phyloP scores from a whole-genome alignment of 148 eudicot species.

The Camellia sinensis region DNA sequence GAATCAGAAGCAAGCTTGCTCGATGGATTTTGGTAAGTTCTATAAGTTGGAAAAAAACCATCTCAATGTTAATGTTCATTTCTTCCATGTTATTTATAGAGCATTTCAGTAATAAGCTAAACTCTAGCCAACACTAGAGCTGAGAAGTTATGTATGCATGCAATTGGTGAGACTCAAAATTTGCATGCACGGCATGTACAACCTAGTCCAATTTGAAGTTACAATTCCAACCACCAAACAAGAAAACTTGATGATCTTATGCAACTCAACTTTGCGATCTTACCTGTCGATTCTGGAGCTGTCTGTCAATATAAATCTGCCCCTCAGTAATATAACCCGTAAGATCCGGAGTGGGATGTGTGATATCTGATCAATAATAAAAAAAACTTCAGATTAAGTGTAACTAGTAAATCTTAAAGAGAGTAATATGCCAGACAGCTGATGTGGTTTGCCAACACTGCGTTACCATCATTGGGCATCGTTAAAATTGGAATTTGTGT shows the following conservation, averaged over 20 bases:
- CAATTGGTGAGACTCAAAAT: not conserved
- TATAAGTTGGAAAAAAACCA: not conserved
- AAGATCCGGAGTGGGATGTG: constrained; percentile 99
- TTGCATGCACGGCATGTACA: not conserved
- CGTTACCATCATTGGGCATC: constrained; percentile 96
- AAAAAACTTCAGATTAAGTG: constrained; percentile 9
- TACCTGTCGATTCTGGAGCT: constrained; percentile 94
- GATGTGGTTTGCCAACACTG: not conserved
- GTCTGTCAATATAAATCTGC: constrained; percentile 96
- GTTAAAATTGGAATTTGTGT: constrained; percentile 96
- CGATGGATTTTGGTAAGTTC: not conserved
- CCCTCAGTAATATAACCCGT: constrained; percentile 99
- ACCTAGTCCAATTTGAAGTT: not conserved
- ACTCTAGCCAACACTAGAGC: not conserved
- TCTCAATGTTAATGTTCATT: not conserved
- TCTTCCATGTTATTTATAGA: not conserved
- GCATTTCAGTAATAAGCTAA: not conserved
- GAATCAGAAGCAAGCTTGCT: not conserved
- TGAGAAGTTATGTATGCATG: not conserved
- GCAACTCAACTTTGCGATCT: constrained; percentile 9
- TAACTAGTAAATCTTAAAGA: not conserved
- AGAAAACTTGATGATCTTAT: not conserved
- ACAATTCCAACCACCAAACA: not conserved
- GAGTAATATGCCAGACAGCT: not conserved
- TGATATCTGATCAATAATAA: constrained; percentile 66